Conservation (phyloP, 75 land plant genomes). For the Gnetum montanum region DNA sequence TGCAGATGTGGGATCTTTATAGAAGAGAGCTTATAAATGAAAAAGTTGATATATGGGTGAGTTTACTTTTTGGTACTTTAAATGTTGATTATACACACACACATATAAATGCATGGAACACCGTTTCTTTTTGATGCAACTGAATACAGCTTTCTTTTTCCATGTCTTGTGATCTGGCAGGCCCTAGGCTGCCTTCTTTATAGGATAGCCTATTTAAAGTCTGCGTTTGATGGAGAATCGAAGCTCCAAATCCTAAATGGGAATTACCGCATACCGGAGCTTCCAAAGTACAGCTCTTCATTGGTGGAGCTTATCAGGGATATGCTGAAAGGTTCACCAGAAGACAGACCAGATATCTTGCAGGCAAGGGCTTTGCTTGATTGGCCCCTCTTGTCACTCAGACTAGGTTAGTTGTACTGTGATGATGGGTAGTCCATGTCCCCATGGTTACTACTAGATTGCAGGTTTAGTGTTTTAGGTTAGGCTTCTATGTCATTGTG, state of each 20-base stretch:
- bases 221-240: slow-evolving; percentile 99
- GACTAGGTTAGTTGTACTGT: slow-evolving; percentile 98
- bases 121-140: too few relatives aligned
- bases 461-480: slow-evolving; percentile 2
- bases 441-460: slow-evolving; percentile 9
- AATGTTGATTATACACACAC: too few relatives aligned
- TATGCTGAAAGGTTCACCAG: slow-evolving; percentile 78
- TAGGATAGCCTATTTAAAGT: slow-evolving; percentile 80
- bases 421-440: slow-evolving; percentile 20
- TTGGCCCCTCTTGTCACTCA: slow-evolving; percentile 87
- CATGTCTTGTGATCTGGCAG: slow-evolving; percentile 33
- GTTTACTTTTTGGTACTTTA: slow-evolving; percentile 11
- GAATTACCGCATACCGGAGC: slow-evolving; percentile 86
- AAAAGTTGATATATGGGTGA: slow-evolving; percentile 99
- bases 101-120: too few relatives aligned
- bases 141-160: too few relatives aligned
- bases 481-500: slow-evolving; percentile 3
- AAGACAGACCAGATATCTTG: slow-evolving; percentile 86
- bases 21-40: slow-evolving; percentile 82
- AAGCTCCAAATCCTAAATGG: slow-evolving; percentile 94
- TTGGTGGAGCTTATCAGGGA: slow-evolving; percentile 72
- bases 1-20: slow-evolving; percentile 98
- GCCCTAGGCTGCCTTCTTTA: slow-evolving; percentile 95
- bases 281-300: slow-evolving; percentile 64
- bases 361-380: slow-evolving; percentile 99